Evolutionary conservation across 306 rosid species (phyloP), one percentile per base, ranked within the genome.

Genomic region (Cucurbita argyrosperma): DNA sequence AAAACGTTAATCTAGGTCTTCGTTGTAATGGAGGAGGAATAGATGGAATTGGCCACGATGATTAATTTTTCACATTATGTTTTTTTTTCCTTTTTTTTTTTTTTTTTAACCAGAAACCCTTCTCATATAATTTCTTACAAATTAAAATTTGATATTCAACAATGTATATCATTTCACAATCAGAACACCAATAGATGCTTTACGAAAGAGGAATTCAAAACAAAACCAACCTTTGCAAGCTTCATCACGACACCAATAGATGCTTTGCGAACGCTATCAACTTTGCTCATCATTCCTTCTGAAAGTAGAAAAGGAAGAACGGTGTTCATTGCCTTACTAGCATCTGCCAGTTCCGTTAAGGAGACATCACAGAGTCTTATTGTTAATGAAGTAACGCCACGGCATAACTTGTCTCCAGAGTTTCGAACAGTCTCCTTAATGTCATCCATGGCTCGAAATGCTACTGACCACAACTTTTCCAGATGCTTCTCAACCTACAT

Each of bases 371-470:
- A 94, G 56, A 94, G 88, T 80, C 98, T 89, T 74, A 86, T 82
- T 23, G 98, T 90, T 78, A 94, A 86, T 42, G 96, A 81, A 74
- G 92, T 78, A 71, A 89, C 62, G 69, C 87, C 66, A 49, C 97
- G 94, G 61, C 98, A 90, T 59, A 94, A 77, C 43, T 82, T 94
- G 78, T 94, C 98, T 35, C 98, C 98, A 80, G 98, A 80, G 79
- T 69, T 89, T 74, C 98, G 89, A 61, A 94, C 96, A 42, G 97
- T 94, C 85, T 94, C 97, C 73, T 94, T 94, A 68, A 94, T 90
- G 82, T 94, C 98, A 72, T 94, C 98, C 98, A 94, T 94, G 60
- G 90, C 88, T 57, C 96, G 94, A 81, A 94, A 94, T 77, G 96
- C 92, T 67, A 80, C 94, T 11, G 87, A 82, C 98, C 98, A 94